A percentile compares a stretch with the other conserved stretches of the same genome.
Evolutionary conservation across 495 filamentous ascomycete species (phyloP).

Genomic region (Echria macrotheca): DNA sequence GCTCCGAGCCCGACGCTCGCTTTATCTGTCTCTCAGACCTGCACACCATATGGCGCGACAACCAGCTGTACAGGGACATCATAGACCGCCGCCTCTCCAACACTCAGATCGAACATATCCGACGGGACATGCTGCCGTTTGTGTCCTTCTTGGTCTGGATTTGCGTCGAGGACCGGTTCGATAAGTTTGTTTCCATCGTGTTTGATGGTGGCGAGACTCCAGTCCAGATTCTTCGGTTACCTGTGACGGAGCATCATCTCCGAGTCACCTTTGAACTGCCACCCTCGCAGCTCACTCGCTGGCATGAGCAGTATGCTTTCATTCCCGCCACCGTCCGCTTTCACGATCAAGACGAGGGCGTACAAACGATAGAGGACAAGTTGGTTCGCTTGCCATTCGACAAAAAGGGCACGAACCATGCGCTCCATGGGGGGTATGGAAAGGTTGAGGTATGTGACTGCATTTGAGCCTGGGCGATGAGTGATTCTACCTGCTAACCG

Average conservation of each 20-base stretch:
- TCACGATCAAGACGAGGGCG: background rate
- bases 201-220: no score
- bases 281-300: no score
- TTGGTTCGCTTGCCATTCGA: background rate
- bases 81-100: background rate
- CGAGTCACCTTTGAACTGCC: no score
- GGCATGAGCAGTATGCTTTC: conserved; percentile 2
- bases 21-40: no score
- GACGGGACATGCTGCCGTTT: background rate
- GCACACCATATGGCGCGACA: background rate
- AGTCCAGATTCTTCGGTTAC: no score
- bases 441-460: background rate
- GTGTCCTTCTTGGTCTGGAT: background rate
- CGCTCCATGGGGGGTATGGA: background rate
- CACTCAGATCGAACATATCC: background rate
- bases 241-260: no score
- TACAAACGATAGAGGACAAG: background rate
- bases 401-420: no score
- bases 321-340: background rate
- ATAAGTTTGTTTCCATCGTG: no score
- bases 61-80: background rate
- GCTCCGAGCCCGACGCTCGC: no score
- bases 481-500: no score
- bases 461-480: no score
- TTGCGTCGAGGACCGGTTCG: background rate